Evolutionary conservation across 2,329 filamentous ascomycete genomes (phyloP).

Genomic region (Dactylellina sp.): DNA sequence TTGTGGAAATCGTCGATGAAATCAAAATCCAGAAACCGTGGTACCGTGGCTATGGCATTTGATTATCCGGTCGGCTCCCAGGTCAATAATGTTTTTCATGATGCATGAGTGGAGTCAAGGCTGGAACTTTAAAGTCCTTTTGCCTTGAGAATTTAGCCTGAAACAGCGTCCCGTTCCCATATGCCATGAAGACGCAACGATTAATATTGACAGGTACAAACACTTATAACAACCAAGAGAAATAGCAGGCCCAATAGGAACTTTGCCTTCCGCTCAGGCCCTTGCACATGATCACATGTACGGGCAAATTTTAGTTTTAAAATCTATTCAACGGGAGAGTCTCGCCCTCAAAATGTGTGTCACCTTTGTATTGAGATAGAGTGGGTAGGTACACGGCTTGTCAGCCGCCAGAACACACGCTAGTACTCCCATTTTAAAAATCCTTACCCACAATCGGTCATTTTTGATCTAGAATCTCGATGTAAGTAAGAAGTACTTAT

Average conservation of each 20-base stretch:
- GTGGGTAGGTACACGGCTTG: too few species aligned
- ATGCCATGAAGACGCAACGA: constrained; percentile 33
- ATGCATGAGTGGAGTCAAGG: constrained; percentile 24
- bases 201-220: constrained; percentile 10
- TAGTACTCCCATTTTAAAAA: constrained; percentile 30
- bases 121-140: too few species aligned
- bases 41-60: constrained; percentile 14
- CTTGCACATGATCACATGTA: constrained; percentile 26
- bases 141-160: constrained; percentile 36
- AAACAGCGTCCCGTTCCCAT: constrained; percentile 37
- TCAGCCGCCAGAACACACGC: too few species aligned
- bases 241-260: constrained; percentile 30
- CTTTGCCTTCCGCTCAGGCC: constrained; percentile 11
- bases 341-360: background rate
- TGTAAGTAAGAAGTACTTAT: too few species aligned
- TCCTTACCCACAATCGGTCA: too few species aligned
- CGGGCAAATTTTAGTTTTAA: constrained; percentile 27
- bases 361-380: too few species aligned
- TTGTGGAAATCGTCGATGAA: too few species aligned
- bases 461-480: too few species aligned
- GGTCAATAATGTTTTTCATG: background rate
- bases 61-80: constrained; percentile 10
- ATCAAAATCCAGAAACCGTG: too few species aligned
- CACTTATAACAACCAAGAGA: too few species aligned
- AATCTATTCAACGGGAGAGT: constrained; percentile 7